A percentile compares a stretch with the other conserved stretches of the same genome.
These are phyloP conservation scores for Jatropha podagrica DNA, from an alignment of 441 rosid species.

Conservation along the genomic window DNA sequence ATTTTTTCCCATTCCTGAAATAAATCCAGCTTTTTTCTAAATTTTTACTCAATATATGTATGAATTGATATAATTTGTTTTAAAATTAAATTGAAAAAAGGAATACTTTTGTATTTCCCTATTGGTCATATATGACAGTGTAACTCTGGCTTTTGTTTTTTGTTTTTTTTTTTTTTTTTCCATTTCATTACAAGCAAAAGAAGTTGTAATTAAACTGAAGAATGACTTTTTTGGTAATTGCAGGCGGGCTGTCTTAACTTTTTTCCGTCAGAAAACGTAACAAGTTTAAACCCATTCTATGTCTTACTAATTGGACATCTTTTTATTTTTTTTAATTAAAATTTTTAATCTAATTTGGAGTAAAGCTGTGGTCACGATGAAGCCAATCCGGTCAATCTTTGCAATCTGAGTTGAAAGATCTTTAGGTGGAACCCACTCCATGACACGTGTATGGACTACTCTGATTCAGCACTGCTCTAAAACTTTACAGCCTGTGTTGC, in stretches of 20 bases:
- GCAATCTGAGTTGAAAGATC: not conserved
- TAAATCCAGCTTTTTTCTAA: not conserved
- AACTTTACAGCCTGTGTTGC: conserved; percentile 30
- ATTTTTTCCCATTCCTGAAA: not conserved
- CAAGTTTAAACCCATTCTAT: too few species aligned
- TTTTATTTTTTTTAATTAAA: not conserved
- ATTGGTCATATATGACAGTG: too few species aligned
- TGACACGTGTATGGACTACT: conserved; percentile 19
- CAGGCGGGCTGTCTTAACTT: conserved; percentile 3
- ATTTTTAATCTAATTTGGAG: not conserved
- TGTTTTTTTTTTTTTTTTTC: not conserved
- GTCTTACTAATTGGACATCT: too few species aligned
- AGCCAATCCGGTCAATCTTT: conserved; percentile 14
- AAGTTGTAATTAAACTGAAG: not conserved
- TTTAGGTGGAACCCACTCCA: conserved; percentile 16
- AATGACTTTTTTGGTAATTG: not conserved
- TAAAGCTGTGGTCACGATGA: conserved; percentile 22
- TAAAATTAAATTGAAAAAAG: too few species aligned
- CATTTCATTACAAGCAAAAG: not conserved
- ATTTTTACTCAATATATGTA: too few species aligned
- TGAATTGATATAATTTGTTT: too few species aligned
- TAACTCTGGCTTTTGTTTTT: too few species aligned
- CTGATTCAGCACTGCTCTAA: not conserved
- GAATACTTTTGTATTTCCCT: too few species aligned
- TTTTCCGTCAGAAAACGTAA: not conserved